Evolutionary conservation across 768 basidiomycete species (phyloP).

Genomic region (Chiua virens): DNA sequence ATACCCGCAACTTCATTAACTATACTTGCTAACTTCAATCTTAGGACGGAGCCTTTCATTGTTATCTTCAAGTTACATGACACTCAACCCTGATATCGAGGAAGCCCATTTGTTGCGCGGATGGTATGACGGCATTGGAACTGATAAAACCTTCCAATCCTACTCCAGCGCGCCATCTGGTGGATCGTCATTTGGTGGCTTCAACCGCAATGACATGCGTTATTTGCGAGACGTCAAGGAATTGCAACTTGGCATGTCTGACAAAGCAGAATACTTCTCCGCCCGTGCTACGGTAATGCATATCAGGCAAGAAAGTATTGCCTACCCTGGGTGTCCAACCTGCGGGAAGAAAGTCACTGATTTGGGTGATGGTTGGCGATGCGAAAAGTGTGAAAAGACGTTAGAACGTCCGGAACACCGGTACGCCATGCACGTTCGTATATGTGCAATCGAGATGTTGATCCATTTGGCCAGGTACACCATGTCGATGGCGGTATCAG

Average conservation of each 20-base stretch:
- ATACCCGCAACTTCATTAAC: conserved; percentile 8
- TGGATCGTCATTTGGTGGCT: conserved; percentile 41
- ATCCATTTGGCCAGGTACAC: conserved; percentile 55
- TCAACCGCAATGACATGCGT: conserved; percentile 73
- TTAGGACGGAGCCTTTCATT: conserved; percentile 83
- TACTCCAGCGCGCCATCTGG: conserved; percentile 48
- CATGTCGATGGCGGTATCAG: conserved; percentile 83
- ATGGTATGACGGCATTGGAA: conserved; percentile 84
- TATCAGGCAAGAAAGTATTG: conserved; percentile 77
- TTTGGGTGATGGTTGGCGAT: conserved; percentile 72
- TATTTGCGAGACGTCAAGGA: conserved; percentile 79
- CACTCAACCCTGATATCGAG: conserved; percentile 88
- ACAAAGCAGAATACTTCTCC: conserved; percentile 80
- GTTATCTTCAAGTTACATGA: conserved; percentile 77
- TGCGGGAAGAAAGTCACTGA: conserved; percentile 92
- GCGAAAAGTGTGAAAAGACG: conserved; percentile 86
- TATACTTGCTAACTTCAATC: conserved; percentile 5
- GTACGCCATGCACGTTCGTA: conserved; percentile 42
- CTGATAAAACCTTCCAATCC: conserved; percentile 64
- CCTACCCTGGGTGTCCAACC: conserved; percentile 87
- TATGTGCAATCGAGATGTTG: not conserved
- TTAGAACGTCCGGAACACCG: conserved; percentile 75
- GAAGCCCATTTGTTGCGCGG: conserved; percentile 85
- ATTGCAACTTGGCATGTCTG: conserved; percentile 68
- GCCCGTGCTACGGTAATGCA: conserved; percentile 83